These are phyloP conservation scores for Tolypocladium ophioglossoides DNA, from an alignment of 2,329 filamentous ascomycete genomes.

Conservation along the genomic window DNA sequence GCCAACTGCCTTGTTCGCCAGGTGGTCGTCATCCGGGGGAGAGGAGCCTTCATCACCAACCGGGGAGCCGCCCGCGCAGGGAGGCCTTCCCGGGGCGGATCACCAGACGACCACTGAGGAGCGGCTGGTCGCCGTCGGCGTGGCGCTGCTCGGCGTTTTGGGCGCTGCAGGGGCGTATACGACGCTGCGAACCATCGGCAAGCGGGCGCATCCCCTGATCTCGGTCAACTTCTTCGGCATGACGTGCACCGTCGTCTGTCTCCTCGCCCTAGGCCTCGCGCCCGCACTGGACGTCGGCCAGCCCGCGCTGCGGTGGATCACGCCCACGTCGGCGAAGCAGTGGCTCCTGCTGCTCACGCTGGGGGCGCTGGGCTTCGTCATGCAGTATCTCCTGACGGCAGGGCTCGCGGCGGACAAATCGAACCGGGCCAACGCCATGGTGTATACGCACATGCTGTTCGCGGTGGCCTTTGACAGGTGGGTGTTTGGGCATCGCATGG, in stretches of 20 bases:
- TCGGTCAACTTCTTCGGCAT: slow-evolving; percentile 75
- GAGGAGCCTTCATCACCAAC: slow-evolving; percentile 9
- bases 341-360: slow-evolving; percentile 60
- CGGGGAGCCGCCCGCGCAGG: not conserved
- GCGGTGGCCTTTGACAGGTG: slow-evolving; percentile 41
- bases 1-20: slow-evolving; percentile 46
- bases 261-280: slow-evolving; percentile 44
- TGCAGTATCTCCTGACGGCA: slow-evolving; percentile 78
- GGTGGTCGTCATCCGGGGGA: slow-evolving; percentile 4
- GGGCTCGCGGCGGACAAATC: slow-evolving; percentile 63
- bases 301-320: slow-evolving; percentile 32
- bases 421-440: slow-evolving; percentile 46
- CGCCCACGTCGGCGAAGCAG: slow-evolving; percentile 34
- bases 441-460: slow-evolving; percentile 48
- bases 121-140: slow-evolving; percentile 56
- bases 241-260: slow-evolving; percentile 59
- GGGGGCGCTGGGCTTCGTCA: slow-evolving; percentile 64
- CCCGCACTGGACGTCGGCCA: slow-evolving; percentile 33
- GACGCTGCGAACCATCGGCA: slow-evolving; percentile 68
- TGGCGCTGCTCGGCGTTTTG: slow-evolving; percentile 67
- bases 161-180: slow-evolving; percentile 67
- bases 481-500: slow-evolving; percentile 42
- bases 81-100: slow-evolving; percentile 17
- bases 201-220: slow-evolving; percentile 70
- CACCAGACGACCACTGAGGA: slow-evolving; percentile 45